These are phyloP conservation scores for Aspergillus japonicus DNA, from an alignment of 2,329 filamentous ascomycete species.

Conservation along the genomic window DNA sequence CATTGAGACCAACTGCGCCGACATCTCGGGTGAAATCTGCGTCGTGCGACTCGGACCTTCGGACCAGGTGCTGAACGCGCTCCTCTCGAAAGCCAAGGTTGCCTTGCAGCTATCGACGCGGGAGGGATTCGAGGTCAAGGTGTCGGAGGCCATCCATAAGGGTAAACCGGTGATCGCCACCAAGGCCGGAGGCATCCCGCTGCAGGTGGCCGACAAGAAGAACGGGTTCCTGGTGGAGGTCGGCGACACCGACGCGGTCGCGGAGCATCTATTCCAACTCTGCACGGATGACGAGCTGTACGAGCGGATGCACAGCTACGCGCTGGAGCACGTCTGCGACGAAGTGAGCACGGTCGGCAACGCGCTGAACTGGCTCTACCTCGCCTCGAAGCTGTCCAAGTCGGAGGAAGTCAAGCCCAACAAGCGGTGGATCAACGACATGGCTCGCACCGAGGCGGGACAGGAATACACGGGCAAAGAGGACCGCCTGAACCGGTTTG, in stretches of 20 bases:
- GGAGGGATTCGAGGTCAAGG: slow-evolving; percentile 84
- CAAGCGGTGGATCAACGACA: slow-evolving; percentile 69
- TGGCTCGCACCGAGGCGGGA: slow-evolving; percentile 66
- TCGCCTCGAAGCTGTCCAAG: slow-evolving; percentile 66
- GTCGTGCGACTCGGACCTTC: slow-evolving; percentile 75
- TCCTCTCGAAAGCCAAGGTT: slow-evolving; percentile 70
- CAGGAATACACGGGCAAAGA: slow-evolving; percentile 59
- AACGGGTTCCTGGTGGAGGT: slow-evolving; percentile 73
- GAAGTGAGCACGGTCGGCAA: slow-evolving; percentile 82
- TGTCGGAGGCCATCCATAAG: slow-evolving; percentile 78
- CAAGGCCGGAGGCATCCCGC: slow-evolving; percentile 72
- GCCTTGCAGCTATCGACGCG: slow-evolving; percentile 76
- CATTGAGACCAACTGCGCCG: slow-evolving; percentile 61
- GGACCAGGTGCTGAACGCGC: slow-evolving; percentile 75
- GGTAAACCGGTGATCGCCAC: slow-evolving; percentile 76
- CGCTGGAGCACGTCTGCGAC: slow-evolving; percentile 67
- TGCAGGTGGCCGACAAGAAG: slow-evolving; percentile 70
- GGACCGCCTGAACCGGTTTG: slow-evolving; percentile 52
- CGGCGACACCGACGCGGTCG: slow-evolving; percentile 68
- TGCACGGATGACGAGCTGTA: slow-evolving; percentile 67
- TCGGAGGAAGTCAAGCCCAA: slow-evolving; percentile 58
- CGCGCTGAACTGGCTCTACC: slow-evolving; percentile 71
- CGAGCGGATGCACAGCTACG: slow-evolving; percentile 64
- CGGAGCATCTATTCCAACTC: slow-evolving; percentile 63
- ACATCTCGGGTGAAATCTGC: slow-evolving; percentile 65